Conservation (phyloP, 495 filamentous ascomycete genomes). For the Hypoxylon crocopeplum region DNA sequence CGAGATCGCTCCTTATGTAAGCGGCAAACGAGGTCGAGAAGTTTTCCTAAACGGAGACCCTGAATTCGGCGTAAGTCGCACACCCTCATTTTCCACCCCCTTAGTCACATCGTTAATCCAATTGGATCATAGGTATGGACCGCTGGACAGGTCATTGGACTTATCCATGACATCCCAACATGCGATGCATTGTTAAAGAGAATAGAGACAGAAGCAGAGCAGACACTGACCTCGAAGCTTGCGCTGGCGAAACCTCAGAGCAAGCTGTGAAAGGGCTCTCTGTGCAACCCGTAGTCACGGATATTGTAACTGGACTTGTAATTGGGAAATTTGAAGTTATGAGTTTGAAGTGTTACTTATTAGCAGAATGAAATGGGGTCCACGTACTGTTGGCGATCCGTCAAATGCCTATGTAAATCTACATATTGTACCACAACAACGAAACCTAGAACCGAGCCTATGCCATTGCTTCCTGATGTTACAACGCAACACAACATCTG, state of each 20-base stretch:
- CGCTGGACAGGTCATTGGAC: slow-evolving; percentile 69
- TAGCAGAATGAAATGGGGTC: neutral
- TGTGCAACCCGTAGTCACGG: neutral
- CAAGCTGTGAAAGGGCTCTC: slow-evolving; percentile 46
- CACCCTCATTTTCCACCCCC: slow-evolving; percentile 2
- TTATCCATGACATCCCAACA: slow-evolving; percentile 70
- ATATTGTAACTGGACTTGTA: neutral
- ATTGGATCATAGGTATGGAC: slow-evolving; percentile 61
- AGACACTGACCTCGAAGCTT: slow-evolving; percentile 53
- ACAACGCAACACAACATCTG: neutral
- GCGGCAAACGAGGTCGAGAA: slow-evolving; percentile 87
- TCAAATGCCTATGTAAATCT: neutral
- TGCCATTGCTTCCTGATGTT: neutral
- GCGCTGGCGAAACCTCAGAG: slow-evolving; percentile 45
- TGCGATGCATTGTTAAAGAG: slow-evolving; percentile 61
- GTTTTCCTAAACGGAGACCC: slow-evolving; percentile 93
- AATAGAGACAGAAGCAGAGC: slow-evolving; percentile 68
- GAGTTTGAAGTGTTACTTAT: slow-evolving; percentile 1
- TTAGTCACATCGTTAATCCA: neutral
- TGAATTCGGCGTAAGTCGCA: slow-evolving; percentile 79
- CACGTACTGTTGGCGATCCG: neutral
- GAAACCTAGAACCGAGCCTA: too few relatives aligned
- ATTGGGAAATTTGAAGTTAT: neutral
- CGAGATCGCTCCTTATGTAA: slow-evolving; percentile 88
- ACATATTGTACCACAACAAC: neutral